These are phyloP conservation scores for Talaromyces thailandensis DNA, from an alignment of 495 filamentous ascomycete genomes.

Conservation along the genomic window DNA sequence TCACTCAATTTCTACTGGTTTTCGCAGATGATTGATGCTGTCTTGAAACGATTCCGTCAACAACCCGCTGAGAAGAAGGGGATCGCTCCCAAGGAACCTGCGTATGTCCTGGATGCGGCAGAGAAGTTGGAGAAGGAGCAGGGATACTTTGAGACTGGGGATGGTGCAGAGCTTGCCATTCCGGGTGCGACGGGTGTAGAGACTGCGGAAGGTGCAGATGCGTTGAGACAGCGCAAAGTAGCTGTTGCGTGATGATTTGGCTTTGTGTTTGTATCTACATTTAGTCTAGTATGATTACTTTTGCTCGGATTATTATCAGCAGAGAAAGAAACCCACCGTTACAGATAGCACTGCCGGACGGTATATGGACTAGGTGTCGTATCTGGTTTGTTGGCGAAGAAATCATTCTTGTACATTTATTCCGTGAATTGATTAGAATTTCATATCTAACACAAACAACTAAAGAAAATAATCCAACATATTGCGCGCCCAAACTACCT, in stretches of 20 bases:
- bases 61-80: slow-evolving; percentile 13
- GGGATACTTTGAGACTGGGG: slow-evolving; percentile 19
- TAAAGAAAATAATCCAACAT: slow-evolving; percentile 1
- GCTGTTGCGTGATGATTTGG: background rate
- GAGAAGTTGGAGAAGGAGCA: slow-evolving; percentile 27
- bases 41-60: slow-evolving; percentile 74
- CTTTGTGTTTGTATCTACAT: background rate
- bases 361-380: background rate
- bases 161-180: slow-evolving; percentile 16
- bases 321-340: background rate
- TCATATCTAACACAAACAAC: background rate
- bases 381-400: background rate
- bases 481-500: slow-evolving; percentile 2
- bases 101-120: slow-evolving; percentile 30
- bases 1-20: slow-evolving; percentile 94
- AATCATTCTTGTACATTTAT: background rate
- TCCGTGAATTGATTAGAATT: background rate
- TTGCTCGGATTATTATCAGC: background rate
- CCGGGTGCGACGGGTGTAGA: slow-evolving; percentile 13
- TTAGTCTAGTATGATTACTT: background rate
- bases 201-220: background rate
- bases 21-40: slow-evolving; percentile 88
- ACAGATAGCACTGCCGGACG: background rate
- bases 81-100: slow-evolving; percentile 8
- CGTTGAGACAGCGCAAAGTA: background rate